Percentiles rank a stretch among this genome's conserved stretches.
Evolutionary conservation across 495 filamentous ascomycete genomes (phyloP).

Genomic region (Amniculicola lignicola): DNA sequence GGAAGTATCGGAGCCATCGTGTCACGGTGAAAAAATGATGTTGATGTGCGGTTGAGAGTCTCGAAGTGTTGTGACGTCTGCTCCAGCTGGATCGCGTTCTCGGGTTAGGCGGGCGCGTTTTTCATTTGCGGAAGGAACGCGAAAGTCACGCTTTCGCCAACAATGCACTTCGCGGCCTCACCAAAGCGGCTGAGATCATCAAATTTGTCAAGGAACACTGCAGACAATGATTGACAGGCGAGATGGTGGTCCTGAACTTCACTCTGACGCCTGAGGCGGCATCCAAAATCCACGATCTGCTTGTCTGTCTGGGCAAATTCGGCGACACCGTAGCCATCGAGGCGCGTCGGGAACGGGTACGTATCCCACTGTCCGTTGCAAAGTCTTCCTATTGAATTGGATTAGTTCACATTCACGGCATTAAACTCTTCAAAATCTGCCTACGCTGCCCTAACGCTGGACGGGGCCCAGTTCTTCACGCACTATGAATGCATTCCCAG

Average conservation of each 20-base stretch:
- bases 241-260: constrained; percentile 73
- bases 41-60: too few species aligned
- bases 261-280: constrained; percentile 73
- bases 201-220: too few species aligned
- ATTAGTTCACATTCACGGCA: constrained; percentile 73
- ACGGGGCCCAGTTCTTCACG: constrained; percentile 74
- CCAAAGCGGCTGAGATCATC: background rate
- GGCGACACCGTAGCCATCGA: constrained; percentile 86
- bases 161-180: background rate
- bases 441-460: constrained; percentile 77
- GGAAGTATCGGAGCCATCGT: constrained; percentile 46
- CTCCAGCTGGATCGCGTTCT: too few species aligned
- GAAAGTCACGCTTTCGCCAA: background rate
- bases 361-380: constrained; percentile 19
- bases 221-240: background rate
- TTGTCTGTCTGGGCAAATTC: constrained; percentile 89
- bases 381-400: constrained; percentile 9
- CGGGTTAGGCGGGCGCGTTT: too few species aligned
- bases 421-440: constrained; percentile 92
- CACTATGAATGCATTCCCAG: constrained; percentile 62
- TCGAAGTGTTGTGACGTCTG: too few species aligned
- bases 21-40: background rate
- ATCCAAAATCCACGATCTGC: constrained; percentile 70
- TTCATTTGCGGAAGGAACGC: too few species aligned
- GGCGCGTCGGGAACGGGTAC: constrained; percentile 69